Conservation (phyloP, 75 land plant genomes). For the Pinus tabuliformis region DNA sequence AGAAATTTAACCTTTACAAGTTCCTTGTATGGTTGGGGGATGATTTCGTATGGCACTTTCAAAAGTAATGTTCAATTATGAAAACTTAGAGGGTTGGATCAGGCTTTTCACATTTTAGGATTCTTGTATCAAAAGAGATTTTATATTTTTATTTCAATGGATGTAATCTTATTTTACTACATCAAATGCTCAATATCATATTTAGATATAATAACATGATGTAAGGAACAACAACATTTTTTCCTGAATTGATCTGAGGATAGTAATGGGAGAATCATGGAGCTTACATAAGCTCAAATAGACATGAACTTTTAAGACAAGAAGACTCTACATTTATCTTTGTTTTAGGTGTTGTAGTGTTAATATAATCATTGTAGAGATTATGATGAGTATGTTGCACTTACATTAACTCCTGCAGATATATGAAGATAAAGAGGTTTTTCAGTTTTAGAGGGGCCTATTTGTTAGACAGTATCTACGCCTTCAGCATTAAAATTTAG, state of each 20-base stretch:
- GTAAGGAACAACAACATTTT: too few species aligned
- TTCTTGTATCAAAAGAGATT: too few species aligned
- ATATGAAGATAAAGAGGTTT: conserved; percentile 93
- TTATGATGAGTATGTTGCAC: conserved; percentile 3
- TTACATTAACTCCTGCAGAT: conserved; percentile 86
- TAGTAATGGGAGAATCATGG: too few species aligned
- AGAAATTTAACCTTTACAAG: too few species aligned
- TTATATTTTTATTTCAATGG: too few species aligned
- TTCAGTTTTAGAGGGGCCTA: conserved; percentile 56
- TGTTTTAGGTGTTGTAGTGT: too few species aligned
- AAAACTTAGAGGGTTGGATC: not conserved
- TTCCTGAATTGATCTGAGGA: too few species aligned
- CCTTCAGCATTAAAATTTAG: conserved; percentile 32
- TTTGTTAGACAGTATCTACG: conserved; percentile 84
- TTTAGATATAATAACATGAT: too few species aligned
- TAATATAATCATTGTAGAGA: too few species aligned
- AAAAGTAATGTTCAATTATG: not conserved
- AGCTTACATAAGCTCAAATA: not conserved
- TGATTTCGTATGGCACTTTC: not conserved
- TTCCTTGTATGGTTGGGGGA: too few species aligned
- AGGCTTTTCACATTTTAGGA: not conserved
- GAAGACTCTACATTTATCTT: not conserved
- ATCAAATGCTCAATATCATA: too few species aligned
- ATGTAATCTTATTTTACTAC: too few species aligned
- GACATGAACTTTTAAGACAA: not conserved